Evolutionary conservation across 345 rosid species (phyloP).

Genomic region (Firmiana major): DNA sequence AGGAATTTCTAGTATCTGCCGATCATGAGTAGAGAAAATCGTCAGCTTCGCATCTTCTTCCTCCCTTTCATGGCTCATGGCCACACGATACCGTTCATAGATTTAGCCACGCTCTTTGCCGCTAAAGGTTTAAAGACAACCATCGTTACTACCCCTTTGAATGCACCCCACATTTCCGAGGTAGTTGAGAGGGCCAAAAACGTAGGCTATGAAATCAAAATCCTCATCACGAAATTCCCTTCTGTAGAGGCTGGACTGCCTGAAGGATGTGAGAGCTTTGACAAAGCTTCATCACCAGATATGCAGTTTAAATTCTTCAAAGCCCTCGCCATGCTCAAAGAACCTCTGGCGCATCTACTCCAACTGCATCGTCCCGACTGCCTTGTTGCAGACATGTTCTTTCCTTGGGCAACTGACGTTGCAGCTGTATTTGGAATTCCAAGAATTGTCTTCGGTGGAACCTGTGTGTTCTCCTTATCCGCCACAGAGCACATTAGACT

Average conservation of each 20-base stretch:
- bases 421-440: conserved; percentile 44
- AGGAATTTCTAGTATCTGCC: not conserved
- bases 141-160: conserved; percentile 31
- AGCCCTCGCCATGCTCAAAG: conserved; percentile 11
- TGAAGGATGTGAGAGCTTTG: conserved; percentile 18
- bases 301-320: conserved; percentile 5
- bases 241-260: conserved; percentile 31
- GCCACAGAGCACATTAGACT: conserved; percentile 17
- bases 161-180: conserved; percentile 19
- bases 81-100: conserved; percentile 36
- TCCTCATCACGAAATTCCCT: conserved; percentile 23
- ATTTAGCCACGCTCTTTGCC: conserved; percentile 38
- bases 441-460: conserved; percentile 51
- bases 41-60: conserved; percentile 32
- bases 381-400: conserved; percentile 52
- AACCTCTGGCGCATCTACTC: conserved; percentile 3
- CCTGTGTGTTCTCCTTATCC: conserved; percentile 35
- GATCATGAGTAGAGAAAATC: not conserved
- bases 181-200: conserved; percentile 11
- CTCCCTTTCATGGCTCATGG: conserved; percentile 34
- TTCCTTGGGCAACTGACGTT: conserved; percentile 49
- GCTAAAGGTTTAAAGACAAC: conserved; percentile 29
- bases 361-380: conserved; percentile 33
- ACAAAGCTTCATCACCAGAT: conserved; percentile 4
- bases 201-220: conserved; percentile 18